Evolutionary conservation across 2,329 filamentous ascomycete species (phyloP).

Genomic region (Zymoseptoria passerinii): DNA sequence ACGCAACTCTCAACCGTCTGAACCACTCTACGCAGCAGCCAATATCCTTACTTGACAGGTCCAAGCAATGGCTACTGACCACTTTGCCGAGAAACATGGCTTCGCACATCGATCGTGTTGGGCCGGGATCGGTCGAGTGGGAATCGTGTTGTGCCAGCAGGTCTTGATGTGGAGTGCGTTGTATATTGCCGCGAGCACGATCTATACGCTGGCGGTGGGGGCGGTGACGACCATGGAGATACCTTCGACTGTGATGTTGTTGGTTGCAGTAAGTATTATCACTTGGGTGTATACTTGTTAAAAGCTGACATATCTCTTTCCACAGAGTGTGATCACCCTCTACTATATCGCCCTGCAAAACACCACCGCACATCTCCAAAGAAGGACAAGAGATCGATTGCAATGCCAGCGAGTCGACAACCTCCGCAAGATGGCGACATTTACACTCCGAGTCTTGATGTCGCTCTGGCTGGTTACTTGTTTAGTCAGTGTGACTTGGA

Average conservation of each 20-base stretch:
- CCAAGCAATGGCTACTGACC: neutral
- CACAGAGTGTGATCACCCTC: slow-evolving; percentile 14
- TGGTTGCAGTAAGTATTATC: slow-evolving; percentile 10
- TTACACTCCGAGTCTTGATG: slow-evolving; percentile 13
- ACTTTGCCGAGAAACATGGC: neutral
- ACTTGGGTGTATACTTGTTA: neutral
- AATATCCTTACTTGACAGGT: neutral
- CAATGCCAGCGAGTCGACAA: slow-evolving; percentile 12
- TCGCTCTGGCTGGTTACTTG: slow-evolving; percentile 21
- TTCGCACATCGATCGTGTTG: neutral
- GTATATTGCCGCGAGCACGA: slow-evolving; percentile 20
- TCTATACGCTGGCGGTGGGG: slow-evolving; percentile 16
- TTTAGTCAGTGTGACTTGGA: slow-evolving; percentile 21
- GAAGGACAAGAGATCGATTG: slow-evolving; percentile 7
- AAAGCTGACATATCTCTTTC: slow-evolving; percentile 1
- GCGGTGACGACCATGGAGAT: slow-evolving; percentile 14
- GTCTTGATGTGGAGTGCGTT: slow-evolving; percentile 18
- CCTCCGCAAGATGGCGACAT: slow-evolving; percentile 12
- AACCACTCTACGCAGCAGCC: neutral
- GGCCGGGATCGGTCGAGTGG: slow-evolving; percentile 6
- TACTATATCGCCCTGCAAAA: slow-evolving; percentile 16
- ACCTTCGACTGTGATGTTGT: slow-evolving; percentile 16
- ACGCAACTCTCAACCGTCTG: neutral
- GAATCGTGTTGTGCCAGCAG: slow-evolving; percentile 20
- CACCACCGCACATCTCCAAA: slow-evolving; percentile 10